phyloP scores from a whole-genome alignment of 345 rosid genomes.

The Theobroma cacao region DNA sequence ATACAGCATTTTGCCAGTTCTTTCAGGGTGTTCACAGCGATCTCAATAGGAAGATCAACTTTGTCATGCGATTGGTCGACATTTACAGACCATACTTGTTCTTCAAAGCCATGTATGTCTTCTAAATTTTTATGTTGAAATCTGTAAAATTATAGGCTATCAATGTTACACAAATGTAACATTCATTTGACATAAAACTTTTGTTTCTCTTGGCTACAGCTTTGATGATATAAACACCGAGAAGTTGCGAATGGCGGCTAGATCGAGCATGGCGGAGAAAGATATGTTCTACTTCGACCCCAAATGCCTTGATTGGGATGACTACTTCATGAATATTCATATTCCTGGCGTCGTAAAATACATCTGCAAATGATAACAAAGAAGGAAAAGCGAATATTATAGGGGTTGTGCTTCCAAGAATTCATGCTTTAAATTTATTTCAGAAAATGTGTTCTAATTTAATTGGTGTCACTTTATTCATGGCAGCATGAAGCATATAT shows the following conservation, averaged over 20 bases:
- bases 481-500: not conserved
- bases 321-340: conserved; percentile 20
- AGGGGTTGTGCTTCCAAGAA: not conserved
- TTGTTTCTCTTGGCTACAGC: not conserved
- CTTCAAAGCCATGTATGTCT: conserved; percentile 70
- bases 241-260: conserved; percentile 21
- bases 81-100: conserved; percentile 81
- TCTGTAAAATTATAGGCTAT: not conserved
- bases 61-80: conserved; percentile 61
- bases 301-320: conserved; percentile 16
- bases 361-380: not conserved
- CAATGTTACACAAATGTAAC: too few species aligned
- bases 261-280: conserved; percentile 3
- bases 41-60: conserved; percentile 49
- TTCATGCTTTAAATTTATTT: not conserved
- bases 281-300: conserved; percentile 20
- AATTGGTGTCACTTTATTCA: not conserved
- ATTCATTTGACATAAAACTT: not conserved
- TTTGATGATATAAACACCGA: conserved; percentile 29
- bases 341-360: conserved; percentile 16
- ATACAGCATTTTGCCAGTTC: conserved; percentile 38
- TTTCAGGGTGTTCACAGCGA: conserved; percentile 40
- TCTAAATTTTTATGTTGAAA: not conserved
- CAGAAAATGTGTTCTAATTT: not conserved
- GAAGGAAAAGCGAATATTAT: not conserved